These are phyloP conservation scores for Reticulascus tulasneorum DNA, from an alignment of 2,329 filamentous ascomycete genomes.

Conservation along the genomic window DNA sequence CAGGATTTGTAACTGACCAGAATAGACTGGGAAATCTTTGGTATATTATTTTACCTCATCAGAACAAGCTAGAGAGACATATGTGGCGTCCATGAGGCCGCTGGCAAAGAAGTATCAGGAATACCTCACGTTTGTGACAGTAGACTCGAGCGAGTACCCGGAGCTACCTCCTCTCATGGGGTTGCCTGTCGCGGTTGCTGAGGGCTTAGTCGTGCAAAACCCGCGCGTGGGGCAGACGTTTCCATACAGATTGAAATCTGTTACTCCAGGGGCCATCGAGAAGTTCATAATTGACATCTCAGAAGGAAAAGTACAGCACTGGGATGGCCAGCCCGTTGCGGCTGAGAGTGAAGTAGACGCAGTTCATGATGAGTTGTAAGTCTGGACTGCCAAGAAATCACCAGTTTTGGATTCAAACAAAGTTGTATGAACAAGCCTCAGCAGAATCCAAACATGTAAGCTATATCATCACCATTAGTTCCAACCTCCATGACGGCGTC, in stretches of 20 bases:
- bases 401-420: no score
- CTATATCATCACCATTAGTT: no score
- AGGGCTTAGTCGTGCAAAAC: conserved; percentile 40
- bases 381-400: no score
- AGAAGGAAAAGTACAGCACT: conserved; percentile 35
- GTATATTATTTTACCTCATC: conserved; percentile 25
- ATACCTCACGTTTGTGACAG: conserved; percentile 44
- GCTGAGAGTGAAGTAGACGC: conserved; percentile 5
- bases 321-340: conserved; percentile 23
- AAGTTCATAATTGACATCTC: conserved; percentile 41
- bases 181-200: conserved; percentile 19
- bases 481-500: no score
- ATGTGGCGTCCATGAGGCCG: conserved; percentile 28
- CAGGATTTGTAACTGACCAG: no score
- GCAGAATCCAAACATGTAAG: no score
- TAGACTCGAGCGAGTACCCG: conserved; percentile 41
- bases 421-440: no score
- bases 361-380: background rate
- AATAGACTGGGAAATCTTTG: conserved; percentile 33
- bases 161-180: conserved; percentile 39
- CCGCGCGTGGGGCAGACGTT: conserved; percentile 40
- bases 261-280: conserved; percentile 32
- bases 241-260: conserved; percentile 23
- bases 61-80: conserved; percentile 27
- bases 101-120: conserved; percentile 41